A percentile compares a stretch with the other conserved stretches of the same genome.
Conservation (phyloP, 106 monocot species). For the Gastrodia elata region DNA sequence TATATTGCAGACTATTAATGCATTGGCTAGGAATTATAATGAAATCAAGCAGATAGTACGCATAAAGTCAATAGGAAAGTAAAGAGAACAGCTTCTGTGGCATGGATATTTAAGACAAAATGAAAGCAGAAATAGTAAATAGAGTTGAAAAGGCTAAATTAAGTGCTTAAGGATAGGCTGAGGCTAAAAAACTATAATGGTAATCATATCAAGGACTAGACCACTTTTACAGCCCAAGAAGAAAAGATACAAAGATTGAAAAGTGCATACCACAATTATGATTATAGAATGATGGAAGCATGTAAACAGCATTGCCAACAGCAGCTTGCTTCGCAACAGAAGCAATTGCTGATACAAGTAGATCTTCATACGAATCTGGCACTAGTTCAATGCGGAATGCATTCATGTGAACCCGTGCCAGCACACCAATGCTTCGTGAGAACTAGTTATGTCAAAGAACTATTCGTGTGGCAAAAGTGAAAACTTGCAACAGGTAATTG, state of each 20-base stretch:
- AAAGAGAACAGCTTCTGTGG: no score
- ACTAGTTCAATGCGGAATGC: conserved; percentile 75
- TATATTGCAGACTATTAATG: no score
- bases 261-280: conserved; percentile 78
- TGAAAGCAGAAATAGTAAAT: neutral
- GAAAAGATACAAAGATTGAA: neutral
- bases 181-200: neutral
- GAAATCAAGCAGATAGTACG: no score
- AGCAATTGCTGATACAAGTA: conserved; percentile 48
- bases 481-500: no score
- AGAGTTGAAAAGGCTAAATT: neutral
- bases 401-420: conserved; percentile 86
- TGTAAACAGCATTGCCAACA: conserved; percentile 89
- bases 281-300: conserved; percentile 94
- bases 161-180: neutral
- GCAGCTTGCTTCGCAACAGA: conserved; percentile 47
- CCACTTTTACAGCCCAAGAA: neutral
- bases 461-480: neutral
- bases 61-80: no score
- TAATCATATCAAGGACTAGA: neutral
- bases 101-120: no score
- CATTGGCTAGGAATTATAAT: no score
- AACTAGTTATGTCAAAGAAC: conserved; percentile 67
- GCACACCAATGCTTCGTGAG: conserved; percentile 60
- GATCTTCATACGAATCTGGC: conserved; percentile 58